A percentile compares a stretch with the other conserved stretches of the same genome.
Conservation (phyloP, 331 rosid species). For the Spiraea crenata region DNA sequence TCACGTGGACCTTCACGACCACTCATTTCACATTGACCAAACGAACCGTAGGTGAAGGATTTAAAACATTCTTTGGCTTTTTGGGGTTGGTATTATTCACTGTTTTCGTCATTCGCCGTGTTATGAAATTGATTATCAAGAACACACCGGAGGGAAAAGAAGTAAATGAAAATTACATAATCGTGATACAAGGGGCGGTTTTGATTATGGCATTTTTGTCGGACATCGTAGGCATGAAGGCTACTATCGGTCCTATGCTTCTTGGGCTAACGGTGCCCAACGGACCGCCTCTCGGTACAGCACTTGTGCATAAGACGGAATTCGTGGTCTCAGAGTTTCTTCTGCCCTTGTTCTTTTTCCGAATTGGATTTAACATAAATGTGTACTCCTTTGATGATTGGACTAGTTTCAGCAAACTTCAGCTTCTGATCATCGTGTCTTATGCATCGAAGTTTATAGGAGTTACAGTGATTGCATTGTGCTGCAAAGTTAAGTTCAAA, state of each 20-base stretch:
- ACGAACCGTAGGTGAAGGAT: rapidly evolving
- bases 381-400: constrained; percentile 45
- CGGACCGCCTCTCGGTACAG: constrained; percentile 74
- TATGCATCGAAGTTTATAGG: constrained; percentile 51
- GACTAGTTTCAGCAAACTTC: constrained; percentile 42
- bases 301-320: constrained; percentile 56
- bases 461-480: constrained; percentile 49
- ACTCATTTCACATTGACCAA: rapidly evolving
- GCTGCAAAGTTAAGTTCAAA: constrained; percentile 52
- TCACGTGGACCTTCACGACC: not conserved
- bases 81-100: not conserved
- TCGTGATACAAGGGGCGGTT: constrained; percentile 34
- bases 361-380: constrained; percentile 44
- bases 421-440: constrained; percentile 29
- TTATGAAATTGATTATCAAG: constrained; percentile 14
- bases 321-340: constrained; percentile 49
- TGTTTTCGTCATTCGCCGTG: constrained; percentile 21
- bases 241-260: constrained; percentile 39
- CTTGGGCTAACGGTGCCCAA: constrained; percentile 67
- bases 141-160: constrained; percentile 50
- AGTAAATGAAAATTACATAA: constrained; percentile 45
- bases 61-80: not conserved
- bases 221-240: constrained; percentile 47
- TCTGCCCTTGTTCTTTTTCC: constrained; percentile 45
- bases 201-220: constrained; percentile 49